Percentiles rank a stretch among this genome's conserved stretches.
These are phyloP conservation scores for Ceriops tagal DNA, from an alignment of 345 rosid species.

Conservation along the genomic window DNA sequence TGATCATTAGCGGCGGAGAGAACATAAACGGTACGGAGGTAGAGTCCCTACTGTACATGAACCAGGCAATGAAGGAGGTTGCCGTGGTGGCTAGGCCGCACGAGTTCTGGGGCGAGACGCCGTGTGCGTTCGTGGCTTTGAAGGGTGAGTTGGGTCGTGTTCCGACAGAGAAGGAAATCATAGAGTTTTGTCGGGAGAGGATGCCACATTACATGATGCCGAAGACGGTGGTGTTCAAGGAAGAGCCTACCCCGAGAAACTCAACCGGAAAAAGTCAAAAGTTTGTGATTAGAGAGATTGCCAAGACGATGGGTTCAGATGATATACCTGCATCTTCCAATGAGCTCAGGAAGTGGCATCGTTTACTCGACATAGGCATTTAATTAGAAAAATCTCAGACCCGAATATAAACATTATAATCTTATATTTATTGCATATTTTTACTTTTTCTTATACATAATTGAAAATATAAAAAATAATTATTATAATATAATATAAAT, in stretches of 20 bases:
- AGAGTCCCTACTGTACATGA: background rate
- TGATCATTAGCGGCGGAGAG: background rate
- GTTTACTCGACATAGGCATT: too few species aligned
- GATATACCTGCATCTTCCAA: too few species aligned
- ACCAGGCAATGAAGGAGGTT: background rate
- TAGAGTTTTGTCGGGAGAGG: background rate
- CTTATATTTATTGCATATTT: too few species aligned
- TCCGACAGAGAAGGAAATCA: background rate
- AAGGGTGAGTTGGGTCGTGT: background rate
- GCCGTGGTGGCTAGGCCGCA: background rate
- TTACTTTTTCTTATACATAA: too few species aligned
- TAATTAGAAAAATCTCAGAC: too few species aligned
- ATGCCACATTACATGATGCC: constrained; percentile 1
- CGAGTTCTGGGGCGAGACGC: background rate
- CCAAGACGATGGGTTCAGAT: background rate
- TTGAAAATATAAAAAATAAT: too few species aligned
- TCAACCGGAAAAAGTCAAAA: background rate
- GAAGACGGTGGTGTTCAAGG: background rate
- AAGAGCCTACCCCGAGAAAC: background rate
- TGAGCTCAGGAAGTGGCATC: too few species aligned
- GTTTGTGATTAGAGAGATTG: background rate
- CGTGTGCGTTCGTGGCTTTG: background rate
- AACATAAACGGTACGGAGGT: background rate
- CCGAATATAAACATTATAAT: too few species aligned
- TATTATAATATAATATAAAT: too few species aligned